Conservation (phyloP, 208 protist species). For the Crithidia thermophila region DNA sequence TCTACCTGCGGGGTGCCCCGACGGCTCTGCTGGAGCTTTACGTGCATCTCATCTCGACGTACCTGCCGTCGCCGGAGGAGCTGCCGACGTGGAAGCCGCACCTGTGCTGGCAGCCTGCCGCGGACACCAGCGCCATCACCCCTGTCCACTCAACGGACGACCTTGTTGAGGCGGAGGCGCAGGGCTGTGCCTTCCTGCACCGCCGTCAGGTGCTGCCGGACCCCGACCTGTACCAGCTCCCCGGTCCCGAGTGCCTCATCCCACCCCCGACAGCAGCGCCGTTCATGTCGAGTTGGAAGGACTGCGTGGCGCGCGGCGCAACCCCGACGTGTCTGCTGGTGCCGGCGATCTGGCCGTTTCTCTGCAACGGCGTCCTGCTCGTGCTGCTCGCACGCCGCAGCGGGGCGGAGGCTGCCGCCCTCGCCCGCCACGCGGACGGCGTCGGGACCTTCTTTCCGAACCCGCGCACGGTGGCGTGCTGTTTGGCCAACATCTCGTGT, state of each 20-base stretch:
- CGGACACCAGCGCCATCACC: constrained; percentile 11
- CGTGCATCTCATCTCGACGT: constrained; percentile 49
- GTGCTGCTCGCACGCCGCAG: constrained; percentile 42
- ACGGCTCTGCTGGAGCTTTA: constrained; percentile 49
- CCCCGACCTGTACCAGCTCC: constrained; percentile 49
- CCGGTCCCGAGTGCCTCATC: constrained; percentile 61
- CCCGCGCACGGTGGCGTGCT: constrained; percentile 53
- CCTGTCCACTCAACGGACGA: constrained; percentile 4
- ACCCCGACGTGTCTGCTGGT: constrained; percentile 53
- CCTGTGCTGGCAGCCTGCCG: constrained; percentile 49
- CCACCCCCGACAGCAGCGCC: constrained; percentile 50
- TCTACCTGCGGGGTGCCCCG: constrained; percentile 35
- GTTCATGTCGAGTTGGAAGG: constrained; percentile 45
- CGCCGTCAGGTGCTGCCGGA: constrained; percentile 55
- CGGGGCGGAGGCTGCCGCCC: constrained; percentile 9
- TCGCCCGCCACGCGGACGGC: neutral
- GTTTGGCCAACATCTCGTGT: constrained; percentile 52
- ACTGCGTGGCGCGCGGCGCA: constrained; percentile 16
- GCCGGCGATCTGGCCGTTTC: constrained; percentile 78
- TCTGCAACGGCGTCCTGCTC: constrained; percentile 76
- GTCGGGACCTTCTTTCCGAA: constrained; percentile 38
- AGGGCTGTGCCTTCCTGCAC: constrained; percentile 54
- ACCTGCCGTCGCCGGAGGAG: constrained; percentile 45
- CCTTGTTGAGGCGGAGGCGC: constrained; percentile 46
- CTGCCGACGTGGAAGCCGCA: constrained; percentile 25